Evolutionary conservation across 805 yeast genomes (phyloP), one percentile per base, ranked within the genome.

Genomic region (Naumovozyma castellii): DNA sequence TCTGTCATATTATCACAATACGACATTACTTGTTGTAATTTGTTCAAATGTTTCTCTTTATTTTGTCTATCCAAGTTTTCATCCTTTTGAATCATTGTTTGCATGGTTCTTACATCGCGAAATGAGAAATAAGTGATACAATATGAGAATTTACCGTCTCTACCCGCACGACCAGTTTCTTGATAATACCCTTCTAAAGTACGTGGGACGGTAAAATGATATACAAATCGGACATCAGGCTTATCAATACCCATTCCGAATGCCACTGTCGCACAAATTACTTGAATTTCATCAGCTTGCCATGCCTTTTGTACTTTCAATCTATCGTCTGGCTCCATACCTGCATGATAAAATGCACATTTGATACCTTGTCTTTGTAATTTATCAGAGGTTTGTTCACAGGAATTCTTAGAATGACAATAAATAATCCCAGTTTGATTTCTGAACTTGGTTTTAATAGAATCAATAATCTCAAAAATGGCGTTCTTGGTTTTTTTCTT

Each of bases 191-290:
- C 98, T 63, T 92, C 99, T 45, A 92, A 66, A 38, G 87, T 85
- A 51, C 96, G 67, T 0, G 99, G 97, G 20, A 92, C 64, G 3
- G 92, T 84, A 46, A 82, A 70, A 62, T 92, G 99, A 34, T 84
- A 77, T 3, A 92, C 98, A 65, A 72, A 90, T 31, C 99, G 67
- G 10, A 92, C 98, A 61, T 92, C 95, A 0, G 97, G 86, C 59
- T 92, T 92, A 63, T 92, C 99, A 42, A 92, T 92, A 36, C 99
- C 99, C 98, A 92, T 92, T 18, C 99, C 99, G 68, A 92, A 92
- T 0, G 98, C 98, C 51, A 92, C 84, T 0, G 99, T 92, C 0
- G 99, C 99, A 65, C 97, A 92, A 10, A 92, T 87, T 1, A 88
- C 80, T 53, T 79, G 81, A 17, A 81, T 65, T 15, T 61, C 58